phyloP scores from a whole-genome alignment of 2,329 filamentous ascomycete genomes.

The Tolypocladium paradoxum region DNA sequence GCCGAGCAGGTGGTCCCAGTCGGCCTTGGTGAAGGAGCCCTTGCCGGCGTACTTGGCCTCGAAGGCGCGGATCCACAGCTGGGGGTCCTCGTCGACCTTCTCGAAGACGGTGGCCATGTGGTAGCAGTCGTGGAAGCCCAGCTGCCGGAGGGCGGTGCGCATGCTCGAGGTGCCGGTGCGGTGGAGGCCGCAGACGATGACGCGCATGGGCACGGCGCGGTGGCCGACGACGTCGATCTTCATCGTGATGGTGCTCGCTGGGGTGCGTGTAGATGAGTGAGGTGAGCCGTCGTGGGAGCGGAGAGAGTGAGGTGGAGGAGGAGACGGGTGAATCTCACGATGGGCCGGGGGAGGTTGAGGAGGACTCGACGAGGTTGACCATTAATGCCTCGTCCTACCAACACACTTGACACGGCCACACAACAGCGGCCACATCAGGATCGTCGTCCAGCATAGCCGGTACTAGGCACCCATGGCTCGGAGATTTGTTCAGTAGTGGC shows the following conservation, averaged over 20 bases:
- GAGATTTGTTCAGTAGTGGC: no score
- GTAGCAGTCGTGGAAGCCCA: slow-evolving; percentile 19
- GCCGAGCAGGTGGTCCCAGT: slow-evolving; percentile 36
- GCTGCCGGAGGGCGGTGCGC: slow-evolving; percentile 9
- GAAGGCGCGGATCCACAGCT: slow-evolving; percentile 20
- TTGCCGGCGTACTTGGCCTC: slow-evolving; percentile 20
- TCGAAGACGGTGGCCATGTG: slow-evolving; percentile 13
- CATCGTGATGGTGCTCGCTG: neutral
- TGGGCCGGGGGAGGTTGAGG: no score
- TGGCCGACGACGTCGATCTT: neutral
- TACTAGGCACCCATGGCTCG: no score
- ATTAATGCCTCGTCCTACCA: no score
- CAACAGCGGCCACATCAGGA: no score
- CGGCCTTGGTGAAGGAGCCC: slow-evolving; percentile 20
- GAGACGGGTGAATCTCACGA: neutral
- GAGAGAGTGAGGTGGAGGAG: neutral
- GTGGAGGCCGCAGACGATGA: slow-evolving; percentile 28
- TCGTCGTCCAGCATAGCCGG: no score
- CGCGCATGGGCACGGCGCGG: slow-evolving; percentile 26
- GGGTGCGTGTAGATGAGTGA: neutral
- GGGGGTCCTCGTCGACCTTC: slow-evolving; percentile 11
- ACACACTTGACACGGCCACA: no score
- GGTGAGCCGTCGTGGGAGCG: neutral
- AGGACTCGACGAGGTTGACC: no score
- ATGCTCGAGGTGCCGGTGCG: slow-evolving; percentile 27